Evolutionary conservation across 495 filamentous ascomycete species (phyloP).

Genomic region (Viridothelium virens): DNA sequence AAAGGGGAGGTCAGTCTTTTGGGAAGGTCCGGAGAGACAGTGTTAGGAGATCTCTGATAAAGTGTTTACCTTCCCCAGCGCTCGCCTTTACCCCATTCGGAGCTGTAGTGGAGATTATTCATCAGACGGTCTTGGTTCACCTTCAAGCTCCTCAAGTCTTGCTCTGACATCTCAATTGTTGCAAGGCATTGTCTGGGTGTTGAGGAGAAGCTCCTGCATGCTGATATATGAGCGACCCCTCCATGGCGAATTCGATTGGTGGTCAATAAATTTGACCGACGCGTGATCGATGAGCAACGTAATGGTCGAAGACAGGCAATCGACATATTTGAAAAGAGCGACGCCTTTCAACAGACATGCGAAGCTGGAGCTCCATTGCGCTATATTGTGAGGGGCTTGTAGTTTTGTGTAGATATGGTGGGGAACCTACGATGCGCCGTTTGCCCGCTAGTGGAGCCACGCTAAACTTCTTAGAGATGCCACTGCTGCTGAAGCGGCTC

Average conservation of each 20-base stretch:
- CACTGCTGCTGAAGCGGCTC: too few relatives aligned
- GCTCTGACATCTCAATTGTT: slow-evolving; percentile 33
- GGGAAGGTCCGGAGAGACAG: not conserved
- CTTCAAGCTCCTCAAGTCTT: slow-evolving; percentile 39
- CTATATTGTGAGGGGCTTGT: too few relatives aligned
- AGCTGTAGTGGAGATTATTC: slow-evolving; percentile 56
- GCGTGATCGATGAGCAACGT: not conserved
- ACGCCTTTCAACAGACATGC: too few relatives aligned
- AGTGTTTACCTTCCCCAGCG: slow-evolving; percentile 55
- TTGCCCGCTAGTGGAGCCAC: too few relatives aligned
- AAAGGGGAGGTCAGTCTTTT: not conserved
- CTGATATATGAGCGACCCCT: not conserved
- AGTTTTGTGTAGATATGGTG: too few relatives aligned
- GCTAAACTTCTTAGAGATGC: too few relatives aligned
- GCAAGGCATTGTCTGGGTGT: slow-evolving; percentile 22
- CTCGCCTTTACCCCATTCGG: slow-evolving; percentile 58
- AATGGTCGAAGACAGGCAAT: not conserved
- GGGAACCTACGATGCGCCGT: too few relatives aligned
- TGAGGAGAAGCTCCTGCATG: slow-evolving; percentile 18
- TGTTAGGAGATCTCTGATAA: slow-evolving; percentile 14
- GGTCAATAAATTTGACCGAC: not conserved
- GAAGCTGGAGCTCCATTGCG: too few relatives aligned
- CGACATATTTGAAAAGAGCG: not conserved
- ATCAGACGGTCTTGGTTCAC: slow-evolving; percentile 55
- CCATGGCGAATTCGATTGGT: not conserved